phyloP scores from a whole-genome alignment of 2,329 filamentous ascomycete genomes.

The Hypocreales sp. region DNA sequence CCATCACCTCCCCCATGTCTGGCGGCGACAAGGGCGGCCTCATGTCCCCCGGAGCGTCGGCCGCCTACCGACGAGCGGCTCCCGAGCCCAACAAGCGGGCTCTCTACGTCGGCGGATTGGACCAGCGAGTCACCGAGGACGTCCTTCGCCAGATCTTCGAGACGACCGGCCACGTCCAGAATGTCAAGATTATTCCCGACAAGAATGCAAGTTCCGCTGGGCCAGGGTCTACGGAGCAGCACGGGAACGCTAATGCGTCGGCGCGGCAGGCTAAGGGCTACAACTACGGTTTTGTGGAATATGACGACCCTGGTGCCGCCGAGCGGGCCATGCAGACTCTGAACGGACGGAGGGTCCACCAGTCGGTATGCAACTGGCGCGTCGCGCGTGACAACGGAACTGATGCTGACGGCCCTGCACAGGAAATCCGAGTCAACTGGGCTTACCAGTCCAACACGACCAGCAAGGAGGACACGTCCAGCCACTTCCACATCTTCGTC shows the following conservation, averaged over 20 bases:
- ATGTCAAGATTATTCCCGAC: conserved; percentile 98
- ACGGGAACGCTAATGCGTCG: conserved; percentile 3
- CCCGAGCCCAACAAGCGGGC: conserved; percentile 98
- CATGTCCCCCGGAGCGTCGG: conserved; percentile 73
- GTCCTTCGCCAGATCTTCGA: conserved; percentile 96
- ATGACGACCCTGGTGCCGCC: conserved; percentile 91
- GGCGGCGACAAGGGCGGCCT: conserved; percentile 47
- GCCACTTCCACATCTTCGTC: conserved; percentile 98
- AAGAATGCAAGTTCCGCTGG: conserved; percentile 67
- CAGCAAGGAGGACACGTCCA: conserved; percentile 93
- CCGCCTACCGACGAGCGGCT: conserved; percentile 75
- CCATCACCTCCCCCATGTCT: conserved; percentile 77
- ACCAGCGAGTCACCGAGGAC: conserved; percentile 90
- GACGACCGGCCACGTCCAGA: conserved; percentile 94
- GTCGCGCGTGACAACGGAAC: too few species aligned
- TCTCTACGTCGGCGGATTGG: conserved; percentile 86
- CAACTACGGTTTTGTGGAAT: conserved; percentile 98
- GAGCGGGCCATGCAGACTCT: conserved; percentile 95
- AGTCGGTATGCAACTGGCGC: conserved; percentile 49
- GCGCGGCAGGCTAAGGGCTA: conserved; percentile 70
- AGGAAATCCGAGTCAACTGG: conserved; percentile 99
- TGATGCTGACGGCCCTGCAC: conserved; percentile 7
- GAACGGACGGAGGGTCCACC: conserved; percentile 89
- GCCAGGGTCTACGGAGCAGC: neutral
- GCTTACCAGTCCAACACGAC: conserved; percentile 92